Evolutionary conservation across 495 filamentous ascomycete genomes (phyloP), one percentile per base, ranked within the genome.

Genomic region (Clohesyomyces aquaticus): DNA sequence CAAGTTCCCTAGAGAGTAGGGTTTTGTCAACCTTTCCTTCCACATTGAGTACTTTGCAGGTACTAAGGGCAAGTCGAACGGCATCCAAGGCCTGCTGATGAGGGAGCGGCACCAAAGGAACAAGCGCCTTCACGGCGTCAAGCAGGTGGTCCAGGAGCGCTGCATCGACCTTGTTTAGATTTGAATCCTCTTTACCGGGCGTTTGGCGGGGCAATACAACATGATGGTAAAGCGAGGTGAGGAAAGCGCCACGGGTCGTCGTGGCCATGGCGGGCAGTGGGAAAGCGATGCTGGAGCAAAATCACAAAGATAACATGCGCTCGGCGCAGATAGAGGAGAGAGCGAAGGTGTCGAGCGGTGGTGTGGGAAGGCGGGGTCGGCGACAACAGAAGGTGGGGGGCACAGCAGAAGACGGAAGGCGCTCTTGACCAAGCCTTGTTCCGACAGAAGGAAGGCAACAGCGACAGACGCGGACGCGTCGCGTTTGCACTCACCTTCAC

Each of bases 1-100:
- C 10, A 1, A 70, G 28, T 22, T 49, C 59, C 4, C 51, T 28
- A 9, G 64, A 4, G 12, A 70, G 21, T 1, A 32, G 1, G 3
- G 32, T 8, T 32, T 67, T 70, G 22, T 70, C 48, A 9, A 70
- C 41, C 6, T 47, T 55, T 19, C 58, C 58, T 0, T 25, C 41
- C 11, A 51, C 53, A 29, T 64, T 64, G 1, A 64, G 1, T 2
- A 32, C 10, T 22, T 47, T 53, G 21, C 29, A 54, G 0, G 49
- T 35, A 2, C 23, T 25, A 6, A 66, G 55, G 9, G 49, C 4
- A 0, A 42, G 21, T 14, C 41, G 57, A 18, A 61, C 10, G 10
- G n/a, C 4, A 28, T 49, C 38, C 4, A 61, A 14, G 16, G 19
- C 21, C 14, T 9, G 27, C 4, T 52, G 18, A 16, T 55, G 18